Evolutionary conservation across 1,284 basidiomycete genomes (phyloP), one percentile per base, ranked within the genome.

Genomic region (Golubevia pallescens): DNA sequence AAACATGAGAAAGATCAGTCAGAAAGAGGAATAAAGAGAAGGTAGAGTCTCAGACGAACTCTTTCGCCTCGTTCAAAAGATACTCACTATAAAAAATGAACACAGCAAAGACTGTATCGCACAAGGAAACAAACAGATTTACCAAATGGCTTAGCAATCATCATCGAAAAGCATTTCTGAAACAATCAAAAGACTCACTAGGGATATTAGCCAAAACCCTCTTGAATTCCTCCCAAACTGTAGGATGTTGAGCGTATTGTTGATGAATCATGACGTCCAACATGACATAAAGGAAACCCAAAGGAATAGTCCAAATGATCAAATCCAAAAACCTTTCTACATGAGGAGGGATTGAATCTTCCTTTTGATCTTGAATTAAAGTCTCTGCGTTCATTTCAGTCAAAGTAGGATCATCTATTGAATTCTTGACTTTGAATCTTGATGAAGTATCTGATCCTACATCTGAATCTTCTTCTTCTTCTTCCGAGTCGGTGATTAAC

Each of bases 251-350:
- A 13, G 75, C 73, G 57, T 85, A 85, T 68, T 85, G 82, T 68
- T 85, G 80, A 58, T 79, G 68, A 16, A 84, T 78, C 51, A 84
- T 66, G 21, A 85, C 69, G 62, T 80, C 80, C 57, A 85, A 56
- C 57, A 85, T 60, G 56, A 79, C 69, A 53, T 71, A 85, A 48
- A 81, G 57, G 62, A 83, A 81, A 5, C 69, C 67, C 51, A 84
- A 80, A 19, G 81, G 81, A 65, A 84, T 81, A 28, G 72, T 73
- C 80, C 80, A 84, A 24, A 82, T 77, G 2, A 81, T 23, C 13
- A 76, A 61, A 66, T 83, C 80, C 28, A 84, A 58, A 2, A 65
- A 60, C 7, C 59, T 62, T 59, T 81, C 78, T 10, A 73, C 60
- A 8, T 54, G 24, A 1, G 70, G 63, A 38, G 67, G 69, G 67